Conservation (phyloP, 179 eudicot species). For the Spinacia oleracea region DNA sequence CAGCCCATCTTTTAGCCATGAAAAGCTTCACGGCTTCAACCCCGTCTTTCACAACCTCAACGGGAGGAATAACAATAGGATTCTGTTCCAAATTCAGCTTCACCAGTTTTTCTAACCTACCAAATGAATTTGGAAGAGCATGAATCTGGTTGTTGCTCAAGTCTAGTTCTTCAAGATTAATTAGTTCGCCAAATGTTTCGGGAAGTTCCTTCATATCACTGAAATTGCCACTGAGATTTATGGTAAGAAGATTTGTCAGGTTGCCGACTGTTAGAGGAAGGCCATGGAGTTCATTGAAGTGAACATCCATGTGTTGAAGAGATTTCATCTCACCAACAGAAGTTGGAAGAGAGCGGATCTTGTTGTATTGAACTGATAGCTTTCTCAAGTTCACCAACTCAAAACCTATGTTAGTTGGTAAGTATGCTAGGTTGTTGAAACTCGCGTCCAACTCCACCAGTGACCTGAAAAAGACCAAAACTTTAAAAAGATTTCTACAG, state of each 20-base stretch:
- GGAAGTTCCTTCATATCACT: slow-evolving; percentile 83
- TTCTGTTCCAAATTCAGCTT: slow-evolving; percentile 84
- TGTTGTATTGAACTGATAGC: slow-evolving; percentile 68
- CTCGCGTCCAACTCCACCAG: slow-evolving; percentile 79
- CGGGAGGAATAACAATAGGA: slow-evolving; percentile 76
- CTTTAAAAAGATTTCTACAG: neutral
- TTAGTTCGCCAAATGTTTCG: slow-evolving; percentile 59
- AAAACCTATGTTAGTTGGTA: slow-evolving; percentile 83
- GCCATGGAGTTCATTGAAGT: slow-evolving; percentile 85
- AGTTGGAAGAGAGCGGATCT: slow-evolving; percentile 81
- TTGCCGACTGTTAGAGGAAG: slow-evolving; percentile 69
- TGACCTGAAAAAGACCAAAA: slow-evolving; percentile 47
- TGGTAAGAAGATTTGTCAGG: slow-evolving; percentile 62
- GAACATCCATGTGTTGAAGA: slow-evolving; percentile 60
- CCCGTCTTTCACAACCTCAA: slow-evolving; percentile 61
- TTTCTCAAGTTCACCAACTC: slow-evolving; percentile 57
- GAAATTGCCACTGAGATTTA: slow-evolving; percentile 82
- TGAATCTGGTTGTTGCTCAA: slow-evolving; percentile 90
- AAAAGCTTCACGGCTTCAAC: slow-evolving; percentile 61
- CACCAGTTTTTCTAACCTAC: slow-evolving; percentile 60
- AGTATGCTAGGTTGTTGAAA: slow-evolving; percentile 71
- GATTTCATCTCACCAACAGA: slow-evolving; percentile 85
- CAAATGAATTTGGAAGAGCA: slow-evolving; percentile 71
- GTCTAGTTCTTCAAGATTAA: slow-evolving; percentile 77
- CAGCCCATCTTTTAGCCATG: slow-evolving; percentile 77